These are phyloP conservation scores for Lasiodiplodia theobromae DNA, from an alignment of 2,329 filamentous ascomycete species.

Conservation along the genomic window DNA sequence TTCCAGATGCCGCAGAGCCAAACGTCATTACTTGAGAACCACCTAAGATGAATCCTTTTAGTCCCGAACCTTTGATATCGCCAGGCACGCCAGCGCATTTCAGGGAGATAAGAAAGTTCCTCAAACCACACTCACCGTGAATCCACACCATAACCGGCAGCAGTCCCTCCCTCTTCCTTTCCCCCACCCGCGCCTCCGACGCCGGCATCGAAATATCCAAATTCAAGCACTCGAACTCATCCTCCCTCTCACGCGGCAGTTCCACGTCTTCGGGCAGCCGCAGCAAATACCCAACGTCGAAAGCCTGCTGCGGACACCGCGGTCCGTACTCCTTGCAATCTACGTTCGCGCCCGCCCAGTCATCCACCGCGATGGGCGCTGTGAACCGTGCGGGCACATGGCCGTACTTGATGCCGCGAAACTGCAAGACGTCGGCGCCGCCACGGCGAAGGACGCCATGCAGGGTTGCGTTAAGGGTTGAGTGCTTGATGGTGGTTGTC, in stretches of 20 bases:
- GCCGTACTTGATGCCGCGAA: slow-evolving; percentile 34
- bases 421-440: slow-evolving; percentile 29
- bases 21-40: slow-evolving; percentile 56
- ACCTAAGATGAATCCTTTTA: slow-evolving; percentile 31
- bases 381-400: slow-evolving; percentile 32
- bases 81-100: not conserved
- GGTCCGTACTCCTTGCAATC: slow-evolving; percentile 41
- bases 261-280: slow-evolving; percentile 47
- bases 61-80: not conserved
- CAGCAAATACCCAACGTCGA: slow-evolving; percentile 54
- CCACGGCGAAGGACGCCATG: slow-evolving; percentile 22
- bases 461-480: slow-evolving; percentile 31
- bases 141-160: slow-evolving; percentile 57
- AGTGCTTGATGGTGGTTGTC: slow-evolving; percentile 26
- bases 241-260: slow-evolving; percentile 43
- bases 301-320: slow-evolving; percentile 50
- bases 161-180: not conserved
- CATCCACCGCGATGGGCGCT: slow-evolving; percentile 23
- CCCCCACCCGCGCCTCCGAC: not conserved
- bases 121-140: slow-evolving; percentile 43
- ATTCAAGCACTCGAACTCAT: slow-evolving; percentile 55
- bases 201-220: slow-evolving; percentile 49
- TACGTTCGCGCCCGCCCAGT: slow-evolving; percentile 36
- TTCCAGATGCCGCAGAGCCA: slow-evolving; percentile 50
- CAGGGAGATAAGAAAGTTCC: not conserved